phyloP scores from a whole-genome alignment of 2,329 filamentous ascomycete species.

The Cytospora piceicola region DNA sequence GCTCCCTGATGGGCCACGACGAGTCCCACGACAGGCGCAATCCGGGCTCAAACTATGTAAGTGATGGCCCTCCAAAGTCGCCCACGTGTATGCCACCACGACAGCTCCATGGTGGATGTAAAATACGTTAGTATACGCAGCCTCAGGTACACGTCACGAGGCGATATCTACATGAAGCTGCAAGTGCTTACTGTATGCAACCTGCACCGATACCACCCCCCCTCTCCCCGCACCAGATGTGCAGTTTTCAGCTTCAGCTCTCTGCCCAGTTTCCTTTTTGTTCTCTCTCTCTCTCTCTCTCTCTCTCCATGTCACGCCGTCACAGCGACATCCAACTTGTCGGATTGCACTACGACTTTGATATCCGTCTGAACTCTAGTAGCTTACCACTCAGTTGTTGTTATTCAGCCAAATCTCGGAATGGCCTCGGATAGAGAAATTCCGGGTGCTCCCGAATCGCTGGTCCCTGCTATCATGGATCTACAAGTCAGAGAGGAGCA shows the following conservation, averaged over 20 bases:
- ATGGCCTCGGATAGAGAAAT: not conserved
- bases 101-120: not conserved
- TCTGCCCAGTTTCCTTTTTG: not conserved
- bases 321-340: not conserved
- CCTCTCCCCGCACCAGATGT: not conserved
- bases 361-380: not conserved
- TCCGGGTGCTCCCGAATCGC: not conserved
- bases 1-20: too few relatives aligned
- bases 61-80: too few relatives aligned
- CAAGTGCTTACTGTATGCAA: not conserved
- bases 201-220: not conserved
- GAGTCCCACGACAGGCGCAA: too few relatives aligned
- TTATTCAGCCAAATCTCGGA: not conserved
- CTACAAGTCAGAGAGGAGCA: not conserved
- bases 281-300: not conserved
- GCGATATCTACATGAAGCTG: not conserved
- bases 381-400: not conserved
- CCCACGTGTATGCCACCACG: not conserved
- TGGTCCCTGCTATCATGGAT: not conserved
- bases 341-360: not conserved
- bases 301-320: not conserved
- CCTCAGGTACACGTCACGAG: not conserved
- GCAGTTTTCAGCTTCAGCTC: not conserved
- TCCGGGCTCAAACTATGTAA: too few relatives aligned
- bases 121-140: not conserved